These are phyloP conservation scores for Xanthoconium separans DNA, from an alignment of 1,284 basidiomycete genomes.

Conservation along the genomic window DNA sequence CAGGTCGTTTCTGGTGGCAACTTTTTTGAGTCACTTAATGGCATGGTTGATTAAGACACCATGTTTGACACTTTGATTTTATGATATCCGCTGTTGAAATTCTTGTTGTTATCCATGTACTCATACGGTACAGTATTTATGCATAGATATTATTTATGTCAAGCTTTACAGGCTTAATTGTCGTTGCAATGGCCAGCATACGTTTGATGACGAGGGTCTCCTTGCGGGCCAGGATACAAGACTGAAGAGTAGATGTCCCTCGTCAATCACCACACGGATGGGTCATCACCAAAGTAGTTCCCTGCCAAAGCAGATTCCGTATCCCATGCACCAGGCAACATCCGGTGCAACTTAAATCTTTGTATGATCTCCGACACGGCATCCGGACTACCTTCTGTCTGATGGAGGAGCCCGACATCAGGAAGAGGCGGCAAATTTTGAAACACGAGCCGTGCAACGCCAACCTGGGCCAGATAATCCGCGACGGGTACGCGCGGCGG, in stretches of 20 bases:
- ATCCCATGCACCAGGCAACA: conserved; percentile 44
- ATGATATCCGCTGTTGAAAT: conserved; percentile 7
- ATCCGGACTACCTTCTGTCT: conserved; percentile 39
- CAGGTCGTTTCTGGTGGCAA: not conserved
- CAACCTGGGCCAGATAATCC: conserved; percentile 61
- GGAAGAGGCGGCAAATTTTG: conserved; percentile 62
- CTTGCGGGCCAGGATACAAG: too few species aligned
- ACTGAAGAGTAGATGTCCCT: not conserved
- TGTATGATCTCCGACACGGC: conserved; percentile 46
- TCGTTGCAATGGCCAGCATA: not conserved
- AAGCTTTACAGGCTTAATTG: not conserved
- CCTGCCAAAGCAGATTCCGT: conserved; percentile 47
- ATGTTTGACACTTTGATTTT: conserved; percentile 1
- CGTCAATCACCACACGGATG: conserved; percentile 28
- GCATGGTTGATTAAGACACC: not conserved
- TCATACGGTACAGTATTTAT: conserved; percentile 22
- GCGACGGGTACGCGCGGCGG: conserved; percentile 42
- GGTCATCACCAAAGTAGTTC: conserved; percentile 67
- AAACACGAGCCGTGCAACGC: conserved; percentile 60
- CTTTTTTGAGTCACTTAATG: not conserved
- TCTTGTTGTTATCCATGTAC: conserved; percentile 18
- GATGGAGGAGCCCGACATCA: conserved; percentile 35
- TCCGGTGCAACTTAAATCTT: conserved; percentile 46
- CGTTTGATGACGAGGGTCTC: too few species aligned
- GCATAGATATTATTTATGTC: conserved; percentile 7